These are phyloP conservation scores for Arctostaphylos glauca DNA, from an alignment of 148 eudicot genomes.

Conservation along the genomic window DNA sequence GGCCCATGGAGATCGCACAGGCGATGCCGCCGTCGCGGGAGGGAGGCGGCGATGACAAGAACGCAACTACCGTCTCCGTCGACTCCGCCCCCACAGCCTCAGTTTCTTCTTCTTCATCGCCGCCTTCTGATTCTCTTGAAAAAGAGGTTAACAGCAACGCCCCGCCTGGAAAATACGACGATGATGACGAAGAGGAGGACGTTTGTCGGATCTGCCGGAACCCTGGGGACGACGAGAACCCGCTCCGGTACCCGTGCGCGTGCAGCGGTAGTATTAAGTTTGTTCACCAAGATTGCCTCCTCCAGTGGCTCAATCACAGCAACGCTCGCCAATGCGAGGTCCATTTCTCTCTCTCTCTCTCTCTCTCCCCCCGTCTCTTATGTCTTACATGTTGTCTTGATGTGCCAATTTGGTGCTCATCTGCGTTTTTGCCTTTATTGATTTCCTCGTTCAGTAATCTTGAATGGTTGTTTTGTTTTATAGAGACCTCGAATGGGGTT, in stretches of 20 bases:
- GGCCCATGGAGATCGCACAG: conserved; percentile 47
- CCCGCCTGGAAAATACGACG: conserved; percentile 33
- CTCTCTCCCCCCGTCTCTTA: not conserved
- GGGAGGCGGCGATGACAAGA: conserved; percentile 1
- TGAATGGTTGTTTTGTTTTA: not conserved
- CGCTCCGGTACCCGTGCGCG: conserved; percentile 84
- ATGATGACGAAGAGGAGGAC: conserved; percentile 82
- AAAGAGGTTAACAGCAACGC: conserved; percentile 20
- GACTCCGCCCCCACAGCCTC: conserved; percentile 15
- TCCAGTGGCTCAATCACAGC: conserved; percentile 98
- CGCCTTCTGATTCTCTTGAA: conserved; percentile 14
- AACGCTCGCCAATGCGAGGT: conserved; percentile 97
- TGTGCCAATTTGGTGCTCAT: not conserved
- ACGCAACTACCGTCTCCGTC: conserved; percentile 14
- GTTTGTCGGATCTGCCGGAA: conserved; percentile 90
- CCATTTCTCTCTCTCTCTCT: conserved; percentile 6
- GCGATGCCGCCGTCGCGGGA: conserved; percentile 21
- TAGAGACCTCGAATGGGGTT: not conserved
- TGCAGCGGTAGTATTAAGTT: conserved; percentile 93
- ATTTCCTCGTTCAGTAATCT: not conserved
- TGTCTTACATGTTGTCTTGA: not conserved
- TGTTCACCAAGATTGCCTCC: conserved; percentile 92
- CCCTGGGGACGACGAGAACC: conserved; percentile 78
- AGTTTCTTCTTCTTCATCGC: conserved; percentile 21
- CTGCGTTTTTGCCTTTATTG: not conserved